These are phyloP conservation scores for Kluyveromyces lactis DNA, from an alignment of 805 yeast genomes.

Conservation along the genomic window DNA sequence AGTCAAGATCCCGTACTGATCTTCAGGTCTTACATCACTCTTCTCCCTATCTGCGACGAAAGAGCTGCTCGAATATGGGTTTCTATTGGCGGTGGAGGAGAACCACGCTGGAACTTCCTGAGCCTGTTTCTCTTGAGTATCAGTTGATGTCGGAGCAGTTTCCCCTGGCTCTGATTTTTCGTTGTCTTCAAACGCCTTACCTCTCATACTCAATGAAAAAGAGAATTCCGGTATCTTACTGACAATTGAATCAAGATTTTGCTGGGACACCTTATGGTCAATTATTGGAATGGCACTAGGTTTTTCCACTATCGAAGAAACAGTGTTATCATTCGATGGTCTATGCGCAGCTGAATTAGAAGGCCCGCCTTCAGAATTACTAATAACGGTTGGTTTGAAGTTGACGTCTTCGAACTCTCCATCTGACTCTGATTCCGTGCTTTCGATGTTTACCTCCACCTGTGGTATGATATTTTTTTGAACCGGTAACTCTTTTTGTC, in stretches of 20 bases:
- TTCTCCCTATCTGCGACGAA: slow-evolving; percentile 16
- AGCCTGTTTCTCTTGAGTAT: slow-evolving; percentile 7
- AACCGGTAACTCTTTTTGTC: slow-evolving; percentile 18
- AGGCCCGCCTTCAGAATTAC: not conserved
- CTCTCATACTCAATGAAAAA: not conserved
- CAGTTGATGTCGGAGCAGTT: not conserved
- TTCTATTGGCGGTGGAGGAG: slow-evolving; percentile 7
- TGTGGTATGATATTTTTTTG: not conserved
- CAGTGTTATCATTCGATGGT: not conserved
- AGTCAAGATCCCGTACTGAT: slow-evolving; percentile 12
- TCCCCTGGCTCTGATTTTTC: slow-evolving; percentile 1
- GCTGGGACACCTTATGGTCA: slow-evolving; percentile 13
- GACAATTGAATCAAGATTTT: slow-evolving; percentile 16
- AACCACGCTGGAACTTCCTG: slow-evolving; percentile 29
- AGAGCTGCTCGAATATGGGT: slow-evolving; percentile 14
- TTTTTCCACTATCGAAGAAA: not conserved
- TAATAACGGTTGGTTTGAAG: not conserved
- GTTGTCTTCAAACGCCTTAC: slow-evolving; percentile 10
- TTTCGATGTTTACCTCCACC: not conserved
- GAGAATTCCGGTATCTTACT: slow-evolving; percentile 13
- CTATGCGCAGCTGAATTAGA: not conserved
- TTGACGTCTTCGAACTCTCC: not conserved
- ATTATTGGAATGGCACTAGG: not conserved
- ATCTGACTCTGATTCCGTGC: not conserved
- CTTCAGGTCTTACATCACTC: slow-evolving; percentile 17